Base-by-base conservation (phyloP, 306 rosid species). In the Betula pendula region DNA sequence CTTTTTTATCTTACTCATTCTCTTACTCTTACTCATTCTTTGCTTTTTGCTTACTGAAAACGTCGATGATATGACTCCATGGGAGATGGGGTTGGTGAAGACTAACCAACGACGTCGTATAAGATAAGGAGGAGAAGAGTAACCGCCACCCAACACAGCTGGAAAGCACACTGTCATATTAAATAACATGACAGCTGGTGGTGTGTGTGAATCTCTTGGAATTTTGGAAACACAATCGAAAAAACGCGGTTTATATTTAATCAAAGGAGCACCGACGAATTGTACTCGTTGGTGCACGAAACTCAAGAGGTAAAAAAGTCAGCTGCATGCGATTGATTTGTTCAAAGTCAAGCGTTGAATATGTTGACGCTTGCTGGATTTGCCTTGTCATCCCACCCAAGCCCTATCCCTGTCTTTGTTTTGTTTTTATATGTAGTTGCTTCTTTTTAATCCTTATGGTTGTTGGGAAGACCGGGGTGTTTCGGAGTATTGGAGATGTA, bases 311-410 rank as follows among this genome's bases (percentile, higher is more conserved):
- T 29, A 2, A 29, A 0, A 20, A 11, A 14, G 51, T 55, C 22
- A 42, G 25, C 27, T 24, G 17, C 14, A 25, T 63, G 38, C 5
- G 27, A 20, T n/a, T 29, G 33, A 29, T 1, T 2, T 29, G 33
- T 29, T 1, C 2, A 29, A 29, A 29, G 33, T 29, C 33, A 29
- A 29, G 33, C 33, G 79, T 68, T n/a, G n/a, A n/a, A n/a, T n/a
- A n/a, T n/a, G n/a, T n/a, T 53, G 79, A 80, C 52, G 79, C 22
- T 31, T 55, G 62, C 71, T 55, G 33, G 71, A 56, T 29, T 47
- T 29, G 33, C 33, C 33, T 29, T 29, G 33, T 29, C 33, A 29
- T 29, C 33, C 1, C 33, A 29, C 33, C 33, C 33, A 1, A 29
- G 1, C 33, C 33, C 0, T 0, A 1, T 1, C 33, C 2, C 33